Conservation (phyloP, 257 asterid genomes). For the Hygrophila difformis region DNA sequence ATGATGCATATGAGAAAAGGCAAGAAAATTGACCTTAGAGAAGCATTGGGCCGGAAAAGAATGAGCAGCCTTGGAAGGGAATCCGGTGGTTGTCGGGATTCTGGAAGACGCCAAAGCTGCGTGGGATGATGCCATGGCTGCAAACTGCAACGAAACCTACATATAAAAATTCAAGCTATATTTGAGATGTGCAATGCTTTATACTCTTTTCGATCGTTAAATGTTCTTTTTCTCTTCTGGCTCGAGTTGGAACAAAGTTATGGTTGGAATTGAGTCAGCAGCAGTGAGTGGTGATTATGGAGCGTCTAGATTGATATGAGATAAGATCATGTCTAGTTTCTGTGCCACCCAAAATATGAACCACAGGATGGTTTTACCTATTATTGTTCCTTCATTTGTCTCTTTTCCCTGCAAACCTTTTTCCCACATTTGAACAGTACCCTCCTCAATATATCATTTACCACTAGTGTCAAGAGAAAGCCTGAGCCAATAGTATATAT, state of each 20-base stretch:
- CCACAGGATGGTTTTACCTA: conserved; percentile 30
- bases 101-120: conserved; percentile 90
- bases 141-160: conserved; percentile 18
- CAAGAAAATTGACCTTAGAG: conserved; percentile 40
- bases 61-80: conserved; percentile 41
- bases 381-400: background rate
- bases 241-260: conserved; percentile 15
- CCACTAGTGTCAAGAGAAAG: background rate
- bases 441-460: background rate
- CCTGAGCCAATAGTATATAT: too few relatives aligned
- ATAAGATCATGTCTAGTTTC: conserved; percentile 37
- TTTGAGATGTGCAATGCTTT: conserved; percentile 15
- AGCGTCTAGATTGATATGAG: conserved; percentile 33
- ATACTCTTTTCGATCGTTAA: conserved; percentile 6
- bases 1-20: background rate
- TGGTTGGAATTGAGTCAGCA: conserved; percentile 37
- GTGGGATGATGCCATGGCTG: conserved; percentile 73
- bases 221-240: background rate
- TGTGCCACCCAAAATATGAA: conserved; percentile 28
- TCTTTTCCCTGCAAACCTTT: conserved; percentile 7
- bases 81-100: conserved; percentile 57
- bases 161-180: too few relatives aligned
- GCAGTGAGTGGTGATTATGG: conserved; percentile 48
- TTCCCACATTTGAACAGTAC: background rate
- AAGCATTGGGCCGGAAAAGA: conserved; percentile 55